A percentile compares a stretch with the other conserved stretches of the same genome.
Evolutionary conservation across 2,329 filamentous ascomycete genomes (phyloP).

Genomic region (Rosellinia necatrix): DNA sequence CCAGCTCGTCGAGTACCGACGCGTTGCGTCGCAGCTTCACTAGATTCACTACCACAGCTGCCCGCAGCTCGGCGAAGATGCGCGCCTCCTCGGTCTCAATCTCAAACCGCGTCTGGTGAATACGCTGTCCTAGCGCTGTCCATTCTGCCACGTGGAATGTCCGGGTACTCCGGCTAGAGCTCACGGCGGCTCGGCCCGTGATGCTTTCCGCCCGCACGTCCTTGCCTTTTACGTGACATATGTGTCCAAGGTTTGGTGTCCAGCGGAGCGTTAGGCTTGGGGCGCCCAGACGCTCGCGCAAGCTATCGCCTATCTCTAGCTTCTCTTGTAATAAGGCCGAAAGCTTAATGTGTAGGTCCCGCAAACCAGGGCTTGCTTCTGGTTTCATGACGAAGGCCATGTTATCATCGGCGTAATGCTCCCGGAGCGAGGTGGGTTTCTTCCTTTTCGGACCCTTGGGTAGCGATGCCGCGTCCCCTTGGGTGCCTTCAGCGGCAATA

Average conservation of each 20-base stretch:
- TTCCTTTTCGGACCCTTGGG: constrained; percentile 57
- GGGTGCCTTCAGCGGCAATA: constrained; percentile 66
- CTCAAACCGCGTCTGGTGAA: constrained; percentile 77
- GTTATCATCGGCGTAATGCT: constrained; percentile 62
- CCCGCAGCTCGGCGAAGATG: constrained; percentile 76
- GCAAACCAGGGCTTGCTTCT: constrained; percentile 68
- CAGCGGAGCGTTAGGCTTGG: constrained; percentile 78
- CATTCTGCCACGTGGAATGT: constrained; percentile 85
- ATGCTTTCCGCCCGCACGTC: constrained; percentile 53
- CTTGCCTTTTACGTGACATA: constrained; percentile 87
- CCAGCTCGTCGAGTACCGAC: constrained; percentile 88
- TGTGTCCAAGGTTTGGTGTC: constrained; percentile 85
- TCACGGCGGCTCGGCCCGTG: constrained; percentile 53
- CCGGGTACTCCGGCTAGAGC: constrained; percentile 80
- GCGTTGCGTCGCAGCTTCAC: constrained; percentile 88
- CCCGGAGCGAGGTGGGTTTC: constrained; percentile 53
- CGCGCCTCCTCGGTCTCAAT: constrained; percentile 84
- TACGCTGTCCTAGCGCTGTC: constrained; percentile 76
- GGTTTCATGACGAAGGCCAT: constrained; percentile 70
- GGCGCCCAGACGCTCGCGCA: constrained; percentile 66
- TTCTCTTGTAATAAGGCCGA: constrained; percentile 65
- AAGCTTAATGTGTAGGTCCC: constrained; percentile 70
- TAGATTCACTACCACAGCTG: constrained; percentile 77
- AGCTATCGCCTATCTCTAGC: constrained; percentile 57
- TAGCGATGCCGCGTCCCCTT: constrained; percentile 58